A percentile compares a stretch with the other conserved stretches of the same genome.
Evolutionary conservation across 208 protist species (phyloP).

Genomic region (Acanthamoeba royreba): DNA sequence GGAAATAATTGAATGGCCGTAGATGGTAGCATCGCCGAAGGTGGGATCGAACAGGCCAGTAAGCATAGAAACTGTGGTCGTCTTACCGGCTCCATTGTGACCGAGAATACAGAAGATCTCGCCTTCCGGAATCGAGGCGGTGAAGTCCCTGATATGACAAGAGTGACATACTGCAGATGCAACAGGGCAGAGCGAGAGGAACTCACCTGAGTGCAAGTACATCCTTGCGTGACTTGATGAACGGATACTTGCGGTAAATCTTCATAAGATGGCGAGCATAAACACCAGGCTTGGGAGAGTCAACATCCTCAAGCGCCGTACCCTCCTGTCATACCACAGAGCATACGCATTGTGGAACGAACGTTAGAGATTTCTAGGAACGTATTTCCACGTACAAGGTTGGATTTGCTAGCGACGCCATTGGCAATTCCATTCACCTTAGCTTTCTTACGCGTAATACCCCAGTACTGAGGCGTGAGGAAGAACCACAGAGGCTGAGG

Average conservation of each 20-base stretch:
- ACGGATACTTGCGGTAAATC: background rate
- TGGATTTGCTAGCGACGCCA: background rate
- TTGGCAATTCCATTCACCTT: background rate
- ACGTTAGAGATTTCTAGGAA: too few species aligned
- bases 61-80: background rate
- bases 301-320: background rate
- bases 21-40: background rate
- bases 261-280: background rate
- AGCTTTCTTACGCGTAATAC: background rate
- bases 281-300: background rate
- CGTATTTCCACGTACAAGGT: too few species aligned
- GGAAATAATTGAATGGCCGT: background rate
- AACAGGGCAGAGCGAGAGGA: background rate
- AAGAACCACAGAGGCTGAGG: constrained; percentile 60
- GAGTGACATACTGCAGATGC: background rate
- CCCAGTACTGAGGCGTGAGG: constrained; percentile 59
- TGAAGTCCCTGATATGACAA: constrained; percentile 44
- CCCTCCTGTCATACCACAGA: background rate
- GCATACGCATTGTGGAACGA: background rate
- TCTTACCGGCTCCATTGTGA: constrained; percentile 81
- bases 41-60: background rate
- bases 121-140: constrained; percentile 50
- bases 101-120: constrained; percentile 74
- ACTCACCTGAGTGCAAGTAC: background rate
- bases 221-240: background rate